Evolutionary conservation across 176 grass and related monocot genomes (phyloP).

Genomic region (Triticum turgidum): DNA sequence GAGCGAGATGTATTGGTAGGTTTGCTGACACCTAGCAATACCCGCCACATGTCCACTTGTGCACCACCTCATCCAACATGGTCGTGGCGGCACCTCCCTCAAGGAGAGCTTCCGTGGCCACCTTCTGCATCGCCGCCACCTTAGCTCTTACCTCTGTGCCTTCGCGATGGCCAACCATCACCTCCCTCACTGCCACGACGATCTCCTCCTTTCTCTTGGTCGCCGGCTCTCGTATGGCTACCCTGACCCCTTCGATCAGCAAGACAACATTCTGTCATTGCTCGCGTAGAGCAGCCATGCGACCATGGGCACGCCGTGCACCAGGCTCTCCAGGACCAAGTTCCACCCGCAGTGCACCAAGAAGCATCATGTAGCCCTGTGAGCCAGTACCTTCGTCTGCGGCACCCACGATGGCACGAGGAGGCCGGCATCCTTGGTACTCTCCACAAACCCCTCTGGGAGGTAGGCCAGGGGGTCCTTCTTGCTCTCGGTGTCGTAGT

Average conservation of each 20-base stretch:
- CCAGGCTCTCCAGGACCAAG: too few relatives aligned
- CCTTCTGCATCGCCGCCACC: conserved; percentile 32
- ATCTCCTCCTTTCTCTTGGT: conserved; percentile 1
- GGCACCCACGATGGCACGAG: too few relatives aligned
- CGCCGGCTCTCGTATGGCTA: conserved; percentile 14
- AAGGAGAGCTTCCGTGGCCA: not conserved
- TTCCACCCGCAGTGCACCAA: conserved; percentile 20
- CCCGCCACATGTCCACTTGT: not conserved
- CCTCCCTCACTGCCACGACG: conserved; percentile 23
- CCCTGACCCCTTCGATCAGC: not conserved
- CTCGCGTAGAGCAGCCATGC: conserved; percentile 61
- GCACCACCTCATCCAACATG: conserved; percentile 20
- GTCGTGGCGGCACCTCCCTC: conserved; percentile 15
- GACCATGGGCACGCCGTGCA: conserved; percentile 55
- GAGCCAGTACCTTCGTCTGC: too few relatives aligned
- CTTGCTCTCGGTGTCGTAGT: too few relatives aligned
- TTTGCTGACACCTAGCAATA: too few relatives aligned
- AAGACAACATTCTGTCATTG: conserved; percentile 49
- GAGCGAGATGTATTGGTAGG: too few relatives aligned
- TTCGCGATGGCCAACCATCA: conserved; percentile 31
- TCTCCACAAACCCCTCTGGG: too few relatives aligned
- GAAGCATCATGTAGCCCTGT: conserved; percentile 14
- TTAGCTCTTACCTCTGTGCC: conserved; percentile 16
- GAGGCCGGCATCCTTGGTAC: too few relatives aligned
- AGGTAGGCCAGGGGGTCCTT: too few relatives aligned